phyloP scores from a whole-genome alignment of 495 filamentous ascomycete species.

The Tuber umbilicatum region DNA sequence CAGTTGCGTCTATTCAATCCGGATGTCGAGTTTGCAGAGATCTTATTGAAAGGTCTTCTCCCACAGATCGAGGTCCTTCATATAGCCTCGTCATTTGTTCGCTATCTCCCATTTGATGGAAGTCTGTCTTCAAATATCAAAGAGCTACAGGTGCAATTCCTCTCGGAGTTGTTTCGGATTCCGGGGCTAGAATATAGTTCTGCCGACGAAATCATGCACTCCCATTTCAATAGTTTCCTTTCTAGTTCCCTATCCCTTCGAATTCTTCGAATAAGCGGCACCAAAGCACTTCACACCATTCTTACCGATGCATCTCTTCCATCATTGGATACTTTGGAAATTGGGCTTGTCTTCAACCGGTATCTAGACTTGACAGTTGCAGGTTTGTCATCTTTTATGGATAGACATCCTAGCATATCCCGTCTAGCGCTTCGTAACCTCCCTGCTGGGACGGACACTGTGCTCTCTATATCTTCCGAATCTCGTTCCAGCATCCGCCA shows the following conservation, averaged over 20 bases:
- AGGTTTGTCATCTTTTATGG: slow-evolving; percentile 25
- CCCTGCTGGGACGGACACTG: slow-evolving; percentile 16
- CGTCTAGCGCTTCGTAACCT: slow-evolving; percentile 28
- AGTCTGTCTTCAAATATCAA: slow-evolving; percentile 13
- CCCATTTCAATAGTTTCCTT: slow-evolving; percentile 25
- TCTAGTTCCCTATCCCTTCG: slow-evolving; percentile 21
- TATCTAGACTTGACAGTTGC: slow-evolving; percentile 30
- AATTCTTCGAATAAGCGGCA: slow-evolving; percentile 22
- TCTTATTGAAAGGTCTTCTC: slow-evolving; percentile 28
- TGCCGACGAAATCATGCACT: slow-evolving; percentile 19
- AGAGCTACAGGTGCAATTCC: slow-evolving; percentile 25
- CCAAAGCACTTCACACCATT: slow-evolving; percentile 29
- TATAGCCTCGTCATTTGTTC: slow-evolving; percentile 20
- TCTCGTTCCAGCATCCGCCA: slow-evolving; percentile 25
- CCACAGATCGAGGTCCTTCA: slow-evolving; percentile 25
- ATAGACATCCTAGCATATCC: slow-evolving; percentile 20
- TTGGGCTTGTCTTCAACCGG: slow-evolving; percentile 25
- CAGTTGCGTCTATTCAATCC: slow-evolving; percentile 20
- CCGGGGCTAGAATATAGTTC: not conserved
- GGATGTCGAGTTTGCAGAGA: slow-evolving; percentile 28
- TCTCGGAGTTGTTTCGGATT: slow-evolving; percentile 9
- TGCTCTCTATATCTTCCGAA: slow-evolving; percentile 14
- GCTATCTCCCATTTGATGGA: slow-evolving; percentile 12
- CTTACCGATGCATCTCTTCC: slow-evolving; percentile 21
- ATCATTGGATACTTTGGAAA: slow-evolving; percentile 22